Evolutionary conservation across 306 rosid genomes (phyloP), one percentile per base, ranked within the genome.

Genomic region (Vigna radiata): DNA sequence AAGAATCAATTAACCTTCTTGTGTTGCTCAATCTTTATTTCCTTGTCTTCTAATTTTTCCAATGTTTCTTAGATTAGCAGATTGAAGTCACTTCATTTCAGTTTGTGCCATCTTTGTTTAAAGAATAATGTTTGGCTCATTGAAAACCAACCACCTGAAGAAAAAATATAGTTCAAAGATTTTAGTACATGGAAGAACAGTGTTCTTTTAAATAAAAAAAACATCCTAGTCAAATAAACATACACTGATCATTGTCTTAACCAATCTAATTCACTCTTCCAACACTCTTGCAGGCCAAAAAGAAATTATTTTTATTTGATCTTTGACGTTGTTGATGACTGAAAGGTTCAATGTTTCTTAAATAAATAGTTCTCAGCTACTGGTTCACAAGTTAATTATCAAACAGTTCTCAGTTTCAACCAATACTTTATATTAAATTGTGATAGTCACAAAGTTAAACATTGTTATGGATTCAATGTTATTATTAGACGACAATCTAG

Each of bases 11-110:
- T 31, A 14, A 29, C 11, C 67, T 15, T 59, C 5, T 23, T 50
- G 15, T 70, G 56, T 70, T 13, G 50, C 53, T 66, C 15, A 59
- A 56, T 6, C 36, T 68, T 19, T 71, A 64, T 52, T 19, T 33
- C 39, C 0, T 33, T 33, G 50, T 60, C 21, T 29, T 63, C 17
- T 65, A 9, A 0, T 53, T 23, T 21, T 52, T 52, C 3, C 3
- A 3, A 37, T 50, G 29, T 23, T 49, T 50, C 54, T 76, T 62
- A 18, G n/a, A 8, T 29, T 47, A 64, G 53, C 65, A 64, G 13
- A 36, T 37, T 76, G 31, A 31, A 39, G 11, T 76, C 44, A 31
- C 23, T 16, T 56, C 19, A 53, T 44, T 31, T 59, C 47, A 59
- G 54, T n/a, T 23, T 33, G 13, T n/a, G 13, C 14, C 41, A 39